Evolutionary conservation across 2,329 filamentous ascomycete genomes (phyloP), one percentile per base, ranked within the genome.

Genomic region (Sporothrix dimorphospora): DNA sequence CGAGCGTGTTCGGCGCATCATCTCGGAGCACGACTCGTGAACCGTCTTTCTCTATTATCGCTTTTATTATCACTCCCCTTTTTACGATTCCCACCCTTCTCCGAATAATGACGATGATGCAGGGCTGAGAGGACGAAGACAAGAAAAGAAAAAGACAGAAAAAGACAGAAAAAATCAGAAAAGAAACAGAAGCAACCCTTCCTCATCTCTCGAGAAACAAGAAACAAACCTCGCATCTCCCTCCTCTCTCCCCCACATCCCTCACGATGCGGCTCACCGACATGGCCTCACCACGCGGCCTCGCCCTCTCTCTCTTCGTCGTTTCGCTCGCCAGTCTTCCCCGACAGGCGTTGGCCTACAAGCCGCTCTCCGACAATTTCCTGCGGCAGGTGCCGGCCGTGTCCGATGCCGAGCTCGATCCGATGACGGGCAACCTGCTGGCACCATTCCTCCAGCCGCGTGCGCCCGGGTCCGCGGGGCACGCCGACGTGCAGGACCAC

Each of bases 381-480:
- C 83, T 96, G 6, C 84, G 83, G 71, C 82, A 83, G 27, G 84
- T 96, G 5, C 90, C 91, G 12, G 85, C 85, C 11, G 88, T 89
- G 0, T 65, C 72, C 1, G 88, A 87, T 69, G 81, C 84, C 71
- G 90, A 92, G 78, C 92, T 95, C 76, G 86, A 94, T 79, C 90
- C 92, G 74, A 81, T 89, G 71, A 86, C 84, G 66, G 91, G 91
- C 75, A 82, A 85, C 1, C 83, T 96, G 9, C 86, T 96, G n/a
- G 86, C 92, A 2, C 93, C 93, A 0, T 91, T 96, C 74, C 85
- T 96, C 51, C 88, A 89, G 53, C 87, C 92, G 4, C 90, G 93
- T 70, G 91, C 94, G 0, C 89, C 93, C 30, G 93, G 92, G 7
- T 94, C 92, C 0, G 83, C 88, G 2, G 92, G 92, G 53, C 91